These are phyloP conservation scores for Pisolithus marmoratus DNA, from an alignment of 768 basidiomycete genomes.

Conservation along the genomic window DNA sequence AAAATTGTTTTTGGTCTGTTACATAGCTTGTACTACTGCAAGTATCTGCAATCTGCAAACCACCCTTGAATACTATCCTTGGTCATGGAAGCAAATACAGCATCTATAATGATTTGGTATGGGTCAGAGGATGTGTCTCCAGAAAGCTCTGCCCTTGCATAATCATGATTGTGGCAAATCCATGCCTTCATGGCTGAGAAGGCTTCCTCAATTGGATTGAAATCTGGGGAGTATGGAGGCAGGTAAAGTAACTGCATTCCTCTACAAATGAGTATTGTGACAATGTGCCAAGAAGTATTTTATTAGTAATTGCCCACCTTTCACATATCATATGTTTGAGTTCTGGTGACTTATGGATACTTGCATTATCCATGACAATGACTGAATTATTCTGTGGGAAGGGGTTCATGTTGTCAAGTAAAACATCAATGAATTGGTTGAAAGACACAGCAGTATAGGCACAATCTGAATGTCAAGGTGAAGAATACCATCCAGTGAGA, in stretches of 20 bases:
- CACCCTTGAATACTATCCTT: too few relatives aligned
- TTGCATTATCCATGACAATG: slow-evolving; percentile 20
- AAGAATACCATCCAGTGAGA: slow-evolving; percentile 22
- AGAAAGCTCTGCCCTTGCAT: too few relatives aligned
- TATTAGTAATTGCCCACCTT: slow-evolving; percentile 4
- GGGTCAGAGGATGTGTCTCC: too few relatives aligned
- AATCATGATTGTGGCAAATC: too few relatives aligned
- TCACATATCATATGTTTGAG: slow-evolving; percentile 12
- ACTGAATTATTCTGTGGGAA: slow-evolving; percentile 17
- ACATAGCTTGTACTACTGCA: too few relatives aligned
- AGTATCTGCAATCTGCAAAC: too few relatives aligned
- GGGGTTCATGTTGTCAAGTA: slow-evolving; percentile 16
- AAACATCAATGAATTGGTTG: slow-evolving; percentile 13
- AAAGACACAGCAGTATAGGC: slow-evolving; percentile 17
- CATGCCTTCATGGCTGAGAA: slow-evolving; percentile 2
- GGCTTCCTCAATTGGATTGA: slow-evolving; percentile 29
- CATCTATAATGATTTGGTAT: too few relatives aligned
- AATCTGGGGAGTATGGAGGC: slow-evolving; percentile 32
- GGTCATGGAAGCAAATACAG: too few relatives aligned
- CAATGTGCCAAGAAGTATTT: neutral
- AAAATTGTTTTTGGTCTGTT: too few relatives aligned
- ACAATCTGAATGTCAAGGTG: slow-evolving; percentile 15
- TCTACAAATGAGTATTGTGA: neutral
- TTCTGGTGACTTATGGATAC: slow-evolving; percentile 10
- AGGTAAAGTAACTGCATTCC: slow-evolving; percentile 20